Evolutionary conservation across 768 basidiomycete species (phyloP), one percentile per base, ranked within the genome.

Genomic region (Roridomyces roridus): DNA sequence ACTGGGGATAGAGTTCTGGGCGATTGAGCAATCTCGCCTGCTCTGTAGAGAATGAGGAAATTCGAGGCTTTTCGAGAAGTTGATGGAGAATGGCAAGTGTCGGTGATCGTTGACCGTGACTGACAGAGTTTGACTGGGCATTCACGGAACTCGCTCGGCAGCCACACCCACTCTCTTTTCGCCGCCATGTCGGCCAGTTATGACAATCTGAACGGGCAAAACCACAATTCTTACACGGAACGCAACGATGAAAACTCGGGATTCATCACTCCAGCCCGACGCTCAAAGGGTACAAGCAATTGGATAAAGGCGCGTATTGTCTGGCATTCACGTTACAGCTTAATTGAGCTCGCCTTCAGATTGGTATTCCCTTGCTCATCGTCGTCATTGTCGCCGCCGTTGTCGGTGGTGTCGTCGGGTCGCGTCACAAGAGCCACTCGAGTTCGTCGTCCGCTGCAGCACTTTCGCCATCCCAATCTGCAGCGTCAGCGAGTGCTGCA

Each of bases 381-480:
- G 67, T 89, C 23, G 78, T 90, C 57, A 82, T 91, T 59, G 73
- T 78, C 44, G 91, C 78, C 40, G 89, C 85, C 41, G 82, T 92
- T 18, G 74, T 93, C 26, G 96, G 91, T 36, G 94, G 89, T 60
- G 85, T 98, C 35, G 64, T 98, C 29, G 95, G 92, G 26, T 84
- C 85, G 45, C 85, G 85, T 45, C 72, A 80, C 8, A 71, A 58
- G 31, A 39, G 17, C 41, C 35, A 25, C 18, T 24, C 20, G 20
- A 42, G 24, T 18, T 34, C 31, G 15, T 24, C 36, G 84, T 45
- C 76, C n/a, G n/a, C n/a, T n/a, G n/a, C n/a, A n/a, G 80, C 35
- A 77, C 79, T 42, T 69, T 75, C 14, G 64, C 70, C 60, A 34
- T 34, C 31, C 31, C 31, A 34, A 15, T 34, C 31, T 15, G 31